Base-by-base conservation (phyloP, 352 stramenopile genomes). In the Globisporangium carolinianum region DNA sequence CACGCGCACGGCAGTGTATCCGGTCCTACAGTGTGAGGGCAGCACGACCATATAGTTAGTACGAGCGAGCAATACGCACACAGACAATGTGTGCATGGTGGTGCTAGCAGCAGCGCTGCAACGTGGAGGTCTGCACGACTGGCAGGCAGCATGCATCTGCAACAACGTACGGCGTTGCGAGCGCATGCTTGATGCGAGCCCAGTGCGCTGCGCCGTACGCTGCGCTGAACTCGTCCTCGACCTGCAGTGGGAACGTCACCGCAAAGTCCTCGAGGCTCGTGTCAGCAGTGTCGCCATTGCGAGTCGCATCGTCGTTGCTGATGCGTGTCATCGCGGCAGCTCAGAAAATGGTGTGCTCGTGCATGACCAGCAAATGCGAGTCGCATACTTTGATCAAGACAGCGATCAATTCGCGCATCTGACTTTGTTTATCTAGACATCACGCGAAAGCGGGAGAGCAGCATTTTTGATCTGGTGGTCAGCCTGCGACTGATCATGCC, bases 1-100 rank as follows among this genome's bases (percentile, higher is more conserved):
- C 38, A 94, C 80, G 9, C 87, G 82, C 36, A 94, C 76, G 1
- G 78, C 79, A 35, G 87, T 96, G 66, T 86, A 87, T 5, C 69
- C 66, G 18, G 81, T 76, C 1, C 83, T 87, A 46, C 2, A 17
- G 24, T 32, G 24, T 32, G 24, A 32, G 24, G 24, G 3, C 24
- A 32, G 24, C 24, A 32, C 24, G 24, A 32, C 2, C 24, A 3
- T 32, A 32, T 2, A 32, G 24, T 32, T 32, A 32, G 24, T 32
- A 32, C 24, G 24, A 32, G 24, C 24, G 24, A 53, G 39, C 17
- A 48, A 9, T 39, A 37, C 1, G 36, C 9, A 32, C 24, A 32
- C 12, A 47, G 42, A 17, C 1, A 17, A 15, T 15, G 7, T 45
- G 10, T 47, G 42, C 42, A 47, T 17, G 42, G 24, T 32, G 24